phyloP scores from a whole-genome alignment of 169 alveolate species.

The Eimeria acervulina region DNA sequence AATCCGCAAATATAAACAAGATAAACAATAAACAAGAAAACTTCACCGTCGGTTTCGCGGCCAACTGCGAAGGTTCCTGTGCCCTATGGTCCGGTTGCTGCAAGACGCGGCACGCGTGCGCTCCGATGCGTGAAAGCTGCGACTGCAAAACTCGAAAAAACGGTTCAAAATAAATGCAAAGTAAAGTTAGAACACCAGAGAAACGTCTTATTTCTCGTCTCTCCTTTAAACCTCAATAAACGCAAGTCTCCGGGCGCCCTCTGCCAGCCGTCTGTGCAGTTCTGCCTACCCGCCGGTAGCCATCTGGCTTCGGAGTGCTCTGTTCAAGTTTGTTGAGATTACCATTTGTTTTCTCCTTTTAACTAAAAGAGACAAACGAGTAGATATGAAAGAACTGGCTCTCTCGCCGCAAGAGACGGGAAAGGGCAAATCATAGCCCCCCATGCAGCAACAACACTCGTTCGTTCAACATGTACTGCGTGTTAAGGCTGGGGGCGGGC shows the following conservation, averaged over 20 bases:
- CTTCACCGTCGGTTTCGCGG: not conserved
- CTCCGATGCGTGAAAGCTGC: conserved; percentile 40
- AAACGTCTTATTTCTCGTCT: not conserved
- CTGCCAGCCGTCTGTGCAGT: conserved; percentile 56
- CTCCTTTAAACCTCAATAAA: not conserved
- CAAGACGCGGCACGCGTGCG: conserved; percentile 60
- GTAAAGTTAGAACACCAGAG: not conserved
- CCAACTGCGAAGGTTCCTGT: conserved; percentile 68
- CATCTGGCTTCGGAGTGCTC: conserved; percentile 38
- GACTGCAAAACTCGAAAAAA: not conserved
- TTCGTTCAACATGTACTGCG: not conserved
- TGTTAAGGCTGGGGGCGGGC: not conserved
- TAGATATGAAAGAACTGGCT: not conserved
- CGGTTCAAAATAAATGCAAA: not conserved
- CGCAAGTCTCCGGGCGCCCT: conserved; percentile 9
- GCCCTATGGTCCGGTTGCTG: conserved; percentile 77
- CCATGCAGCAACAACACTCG: conserved; percentile 7
- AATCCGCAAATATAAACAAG: conserved; percentile 59
- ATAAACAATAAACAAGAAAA: conserved; percentile 11
- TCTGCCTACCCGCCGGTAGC: conserved; percentile 29
- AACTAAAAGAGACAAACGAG: not conserved
- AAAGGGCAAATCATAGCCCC: conserved; percentile 34
- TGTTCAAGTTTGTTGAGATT: not conserved
- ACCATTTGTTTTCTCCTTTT: not conserved
- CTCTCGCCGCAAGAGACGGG: conserved; percentile 37